Evolutionary conservation across 176 grass and related monocot species (phyloP), one percentile per base, ranked within the genome.

Genomic region (Oryza australiensis): DNA sequence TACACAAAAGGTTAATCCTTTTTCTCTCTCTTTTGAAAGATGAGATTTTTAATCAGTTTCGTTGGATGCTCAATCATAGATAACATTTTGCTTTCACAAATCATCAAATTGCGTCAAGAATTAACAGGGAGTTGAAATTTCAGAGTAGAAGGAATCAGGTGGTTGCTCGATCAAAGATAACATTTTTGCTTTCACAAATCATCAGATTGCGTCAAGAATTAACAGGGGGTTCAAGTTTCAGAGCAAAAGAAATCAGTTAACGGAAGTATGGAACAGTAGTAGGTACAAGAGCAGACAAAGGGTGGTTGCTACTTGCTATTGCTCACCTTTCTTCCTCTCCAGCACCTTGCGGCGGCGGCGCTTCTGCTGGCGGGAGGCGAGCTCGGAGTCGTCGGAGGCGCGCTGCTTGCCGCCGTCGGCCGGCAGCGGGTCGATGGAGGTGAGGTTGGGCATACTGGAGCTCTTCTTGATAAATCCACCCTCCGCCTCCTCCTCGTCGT

Each of bases 291-390:
- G 13, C 38, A 42, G 37, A 22, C 12, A 9, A 55, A 60, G 55
- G 20, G 55, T 24, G 55, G 55, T 60, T 60, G 53, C 53, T 57
- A 0, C 34, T 46, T 46, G 43, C 41, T 43, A 11, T 49, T 20
- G 20, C 20, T 55, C 20, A 98, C 96, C 96, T 95, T 90, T 91
- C 89, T 93, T 98, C 72, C 95, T 91, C 82, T 95, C 88, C 32
- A 85, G 85, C 23, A 66, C 74, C 77, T 86, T 89, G 64, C 84
- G 80, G 74, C 91, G 86, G 35, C 86, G 51, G 35, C 90, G 77
- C 86, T 83, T 87, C 84, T 68, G 88, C 69, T 88, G 75, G 41
- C 42, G 20, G 80, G 90, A 76, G 46, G 73, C 67, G 26, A 82
- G 83, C n/a, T 66, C 88, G 2, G 9, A 64, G 77, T 90, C 85